Percentiles rank a stretch among this genome's conserved stretches.
Conservation (phyloP, 1,284 basidiomycete species). For the Sutorius eximius region DNA sequence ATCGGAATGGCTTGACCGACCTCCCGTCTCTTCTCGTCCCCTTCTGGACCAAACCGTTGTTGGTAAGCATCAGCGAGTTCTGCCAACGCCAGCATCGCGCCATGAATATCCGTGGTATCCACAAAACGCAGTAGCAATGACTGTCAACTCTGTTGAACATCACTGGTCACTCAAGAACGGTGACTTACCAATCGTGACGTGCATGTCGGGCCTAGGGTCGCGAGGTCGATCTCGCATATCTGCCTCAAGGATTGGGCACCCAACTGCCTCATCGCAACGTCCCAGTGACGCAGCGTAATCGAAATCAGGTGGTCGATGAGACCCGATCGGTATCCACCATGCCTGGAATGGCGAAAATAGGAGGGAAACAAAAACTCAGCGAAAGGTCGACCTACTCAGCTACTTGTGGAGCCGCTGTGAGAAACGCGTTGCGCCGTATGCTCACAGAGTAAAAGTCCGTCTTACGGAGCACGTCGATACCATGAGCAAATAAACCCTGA, state of each 20-base stretch:
- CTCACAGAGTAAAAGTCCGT: conserved; percentile 96
- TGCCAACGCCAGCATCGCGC: conserved; percentile 72
- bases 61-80: conserved; percentile 64
- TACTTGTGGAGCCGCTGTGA: conserved; percentile 81
- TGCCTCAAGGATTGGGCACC: conserved; percentile 76
- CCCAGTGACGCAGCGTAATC: conserved; percentile 89
- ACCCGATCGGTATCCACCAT: conserved; percentile 67
- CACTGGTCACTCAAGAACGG: conserved; percentile 4
- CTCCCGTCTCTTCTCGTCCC: conserved; percentile 38
- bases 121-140: conserved; percentile 57
- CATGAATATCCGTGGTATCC: conserved; percentile 78
- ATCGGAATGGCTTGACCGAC: conserved; percentile 30
- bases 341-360: conserved; percentile 40
- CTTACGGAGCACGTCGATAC: conserved; percentile 88
- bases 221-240: conserved; percentile 66
- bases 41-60: conserved; percentile 29
- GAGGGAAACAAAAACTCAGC: conserved; percentile 2
- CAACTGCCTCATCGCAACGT: conserved; percentile 74
- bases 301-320: conserved; percentile 77
- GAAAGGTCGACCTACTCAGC: conserved; percentile 61
- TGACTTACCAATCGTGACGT: conserved; percentile 50
- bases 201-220: conserved; percentile 50
- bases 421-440: conserved; percentile 80
- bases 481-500: conserved; percentile 86
- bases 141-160: conserved; percentile 40